Evolutionary conservation across 768 basidiomycete genomes (phyloP).

Genomic region (Polyporus arcularius): DNA sequence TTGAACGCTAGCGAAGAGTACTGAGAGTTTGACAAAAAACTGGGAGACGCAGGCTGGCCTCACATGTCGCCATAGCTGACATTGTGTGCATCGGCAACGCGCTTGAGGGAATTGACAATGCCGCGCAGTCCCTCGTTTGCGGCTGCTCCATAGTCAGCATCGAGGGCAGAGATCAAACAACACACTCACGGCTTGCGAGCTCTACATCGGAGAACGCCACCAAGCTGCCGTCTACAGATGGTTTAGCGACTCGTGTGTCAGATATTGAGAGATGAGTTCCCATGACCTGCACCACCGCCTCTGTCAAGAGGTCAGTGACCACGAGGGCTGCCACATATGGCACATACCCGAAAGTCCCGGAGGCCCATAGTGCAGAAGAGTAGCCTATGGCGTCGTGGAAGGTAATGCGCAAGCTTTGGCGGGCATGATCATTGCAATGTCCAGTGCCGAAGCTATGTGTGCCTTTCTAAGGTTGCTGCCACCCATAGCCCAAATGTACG

Average conservation of each 20-base stretch:
- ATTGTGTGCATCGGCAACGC: conserved; percentile 9
- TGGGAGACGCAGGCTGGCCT: conserved; percentile 12
- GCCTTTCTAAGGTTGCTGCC: not conserved
- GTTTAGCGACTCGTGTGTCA: not conserved
- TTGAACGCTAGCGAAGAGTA: conserved; percentile 24
- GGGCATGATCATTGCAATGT: conserved; percentile 32
- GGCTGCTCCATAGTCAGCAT: not conserved
- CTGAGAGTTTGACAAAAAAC: conserved; percentile 12
- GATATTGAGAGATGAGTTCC: not conserved
- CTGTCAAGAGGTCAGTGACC: not conserved
- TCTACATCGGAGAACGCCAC: conserved; percentile 17
- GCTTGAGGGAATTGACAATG: conserved; percentile 10
- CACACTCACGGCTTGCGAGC: conserved; percentile 14
- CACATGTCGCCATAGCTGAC: conserved; percentile 20
- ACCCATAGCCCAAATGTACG: not conserved
- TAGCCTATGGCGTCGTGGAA: conserved; percentile 31
- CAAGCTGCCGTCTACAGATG: conserved; percentile 19
- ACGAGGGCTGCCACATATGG: not conserved
- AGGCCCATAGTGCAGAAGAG: conserved; percentile 2
- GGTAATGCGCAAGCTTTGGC: conserved; percentile 11
- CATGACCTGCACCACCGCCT: conserved; percentile 24
- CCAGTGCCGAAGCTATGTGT: conserved; percentile 31
- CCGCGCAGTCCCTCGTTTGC: conserved; percentile 17
- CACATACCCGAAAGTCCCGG: conserved; percentile 16
- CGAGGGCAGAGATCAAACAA: not conserved